Evolutionary conservation across 139 green algal genomes (phyloP).

Genomic region (Pseudopediastrum boryanum): DNA sequence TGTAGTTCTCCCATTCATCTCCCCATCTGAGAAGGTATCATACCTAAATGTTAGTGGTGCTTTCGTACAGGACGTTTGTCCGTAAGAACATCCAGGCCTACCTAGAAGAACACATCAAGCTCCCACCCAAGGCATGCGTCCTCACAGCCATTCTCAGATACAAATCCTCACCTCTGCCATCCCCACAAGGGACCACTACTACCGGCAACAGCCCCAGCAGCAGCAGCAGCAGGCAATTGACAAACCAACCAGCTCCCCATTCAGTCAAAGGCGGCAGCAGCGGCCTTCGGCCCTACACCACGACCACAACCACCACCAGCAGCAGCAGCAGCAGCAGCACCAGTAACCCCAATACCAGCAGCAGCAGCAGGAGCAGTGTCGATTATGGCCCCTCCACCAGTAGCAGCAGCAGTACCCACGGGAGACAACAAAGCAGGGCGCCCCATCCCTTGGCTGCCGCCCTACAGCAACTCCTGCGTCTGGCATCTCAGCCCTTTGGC

Average conservation of each 20-base stretch:
- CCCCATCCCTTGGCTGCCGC: too few relatives aligned
- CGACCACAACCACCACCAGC: background rate
- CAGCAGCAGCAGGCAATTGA: background rate
- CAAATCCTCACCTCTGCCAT: background rate
- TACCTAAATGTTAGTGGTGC: conserved; percentile 37
- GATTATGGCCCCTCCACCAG: background rate
- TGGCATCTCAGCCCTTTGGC: too few relatives aligned
- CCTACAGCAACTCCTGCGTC: too few relatives aligned
- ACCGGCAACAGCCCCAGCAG: conserved; percentile 11
- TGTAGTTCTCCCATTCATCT: too few relatives aligned
- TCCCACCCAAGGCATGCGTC: conserved; percentile 64
- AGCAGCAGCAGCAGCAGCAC: background rate
- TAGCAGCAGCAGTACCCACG: too few relatives aligned
- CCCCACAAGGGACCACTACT: background rate
- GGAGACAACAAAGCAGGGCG: too few relatives aligned
- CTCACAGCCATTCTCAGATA: conserved; percentile 59
- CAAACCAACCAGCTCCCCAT: background rate
- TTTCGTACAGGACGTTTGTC: conserved; percentile 18
- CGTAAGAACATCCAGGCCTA: conserved; percentile 62
- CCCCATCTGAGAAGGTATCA: too few relatives aligned
- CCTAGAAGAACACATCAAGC: conserved; percentile 51
- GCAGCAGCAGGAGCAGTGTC: conserved; percentile 11
- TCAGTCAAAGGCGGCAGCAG: conserved; percentile 15
- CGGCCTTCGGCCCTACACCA: too few relatives aligned
- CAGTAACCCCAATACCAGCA: too few relatives aligned